These are phyloP conservation scores for Phlyctochytrium planicorne DNA, from an alignment of 192 early-diverging fungal genomes.

Conservation along the genomic window DNA sequence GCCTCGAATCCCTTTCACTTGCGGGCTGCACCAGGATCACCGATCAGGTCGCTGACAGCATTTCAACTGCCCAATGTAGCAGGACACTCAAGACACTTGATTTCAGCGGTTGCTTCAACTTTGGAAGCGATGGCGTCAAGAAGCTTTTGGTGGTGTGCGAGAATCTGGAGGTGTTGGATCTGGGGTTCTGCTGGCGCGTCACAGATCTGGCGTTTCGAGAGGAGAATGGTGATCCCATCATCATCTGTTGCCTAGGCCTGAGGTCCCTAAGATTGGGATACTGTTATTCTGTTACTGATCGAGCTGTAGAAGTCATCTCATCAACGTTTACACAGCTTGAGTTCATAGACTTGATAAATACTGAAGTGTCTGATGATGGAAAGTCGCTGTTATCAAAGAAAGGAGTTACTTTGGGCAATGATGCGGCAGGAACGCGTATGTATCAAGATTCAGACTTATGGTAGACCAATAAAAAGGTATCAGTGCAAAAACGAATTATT, in stretches of 20 bases:
- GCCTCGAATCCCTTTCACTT: slow-evolving; percentile 4
- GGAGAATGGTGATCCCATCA: background rate
- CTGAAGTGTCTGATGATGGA: background rate
- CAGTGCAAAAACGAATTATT: background rate
- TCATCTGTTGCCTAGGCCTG: background rate
- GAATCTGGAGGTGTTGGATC: slow-evolving; percentile 14
- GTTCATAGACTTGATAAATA: background rate
- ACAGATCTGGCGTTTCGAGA: slow-evolving; percentile 12
- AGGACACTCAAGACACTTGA: background rate
- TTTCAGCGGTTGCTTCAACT: slow-evolving; percentile 24
- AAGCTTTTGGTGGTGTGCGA: slow-evolving; percentile 11
- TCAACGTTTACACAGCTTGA: background rate
- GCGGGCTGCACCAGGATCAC: slow-evolving; percentile 19
- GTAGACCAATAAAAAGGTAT: background rate
- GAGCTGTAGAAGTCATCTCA: background rate
- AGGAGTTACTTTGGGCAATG: background rate
- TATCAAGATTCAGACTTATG: background rate
- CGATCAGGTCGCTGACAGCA: slow-evolving; percentile 5
- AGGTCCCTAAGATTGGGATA: background rate
- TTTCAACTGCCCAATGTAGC: background rate
- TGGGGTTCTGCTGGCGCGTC: slow-evolving; percentile 28
- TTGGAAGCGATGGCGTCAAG: slow-evolving; percentile 15
- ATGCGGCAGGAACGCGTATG: background rate
- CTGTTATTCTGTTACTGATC: background rate
- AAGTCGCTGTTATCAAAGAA: background rate